phyloP scores from a whole-genome alignment of 1,284 basidiomycete genomes.

The Ganoderma leucocontextum region DNA sequence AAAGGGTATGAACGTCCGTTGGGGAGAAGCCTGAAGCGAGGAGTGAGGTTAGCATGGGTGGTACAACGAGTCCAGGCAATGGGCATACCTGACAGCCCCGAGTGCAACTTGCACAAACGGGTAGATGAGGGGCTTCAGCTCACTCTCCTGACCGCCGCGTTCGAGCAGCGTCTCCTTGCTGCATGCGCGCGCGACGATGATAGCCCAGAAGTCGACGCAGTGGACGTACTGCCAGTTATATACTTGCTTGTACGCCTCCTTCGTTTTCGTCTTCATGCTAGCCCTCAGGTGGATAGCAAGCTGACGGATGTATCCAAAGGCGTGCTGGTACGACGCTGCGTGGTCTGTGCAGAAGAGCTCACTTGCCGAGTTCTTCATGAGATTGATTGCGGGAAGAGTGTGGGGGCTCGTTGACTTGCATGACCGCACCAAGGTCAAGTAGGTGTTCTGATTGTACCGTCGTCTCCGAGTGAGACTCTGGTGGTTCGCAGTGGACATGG shows the following conservation, averaged over 20 bases:
- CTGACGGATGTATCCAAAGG: conserved; percentile 96
- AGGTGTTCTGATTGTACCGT: conserved; percentile 68
- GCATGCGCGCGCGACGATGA: conserved; percentile 87
- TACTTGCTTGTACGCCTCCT: conserved; percentile 90
- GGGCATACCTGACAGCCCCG: conserved; percentile 86
- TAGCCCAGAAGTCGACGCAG: conserved; percentile 95
- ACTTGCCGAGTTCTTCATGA: conserved; percentile 98
- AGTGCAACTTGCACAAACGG: conserved; percentile 95
- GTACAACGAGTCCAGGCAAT: neutral
- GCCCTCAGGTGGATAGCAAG: conserved; percentile 94
- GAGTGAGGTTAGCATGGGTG: neutral
- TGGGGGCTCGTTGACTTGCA: conserved; percentile 86
- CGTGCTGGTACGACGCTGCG: conserved; percentile 87
- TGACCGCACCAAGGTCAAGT: conserved; percentile 84
- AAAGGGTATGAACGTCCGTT: conserved; percentile 85
- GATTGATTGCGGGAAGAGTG: conserved; percentile 91
- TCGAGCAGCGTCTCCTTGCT: conserved; percentile 63
- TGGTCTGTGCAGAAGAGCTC: conserved; percentile 89
- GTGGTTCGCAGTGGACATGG: neutral
- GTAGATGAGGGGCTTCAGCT: conserved; percentile 90
- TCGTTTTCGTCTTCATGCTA: conserved; percentile 89
- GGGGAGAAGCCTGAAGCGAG: conserved; percentile 74
- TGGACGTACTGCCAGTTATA: conserved; percentile 99
- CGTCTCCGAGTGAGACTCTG: neutral
- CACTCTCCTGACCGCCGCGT: conserved; percentile 70